Base-by-base conservation (phyloP, 1,284 basidiomycete genomes). In the Tremellales sp. region DNA sequence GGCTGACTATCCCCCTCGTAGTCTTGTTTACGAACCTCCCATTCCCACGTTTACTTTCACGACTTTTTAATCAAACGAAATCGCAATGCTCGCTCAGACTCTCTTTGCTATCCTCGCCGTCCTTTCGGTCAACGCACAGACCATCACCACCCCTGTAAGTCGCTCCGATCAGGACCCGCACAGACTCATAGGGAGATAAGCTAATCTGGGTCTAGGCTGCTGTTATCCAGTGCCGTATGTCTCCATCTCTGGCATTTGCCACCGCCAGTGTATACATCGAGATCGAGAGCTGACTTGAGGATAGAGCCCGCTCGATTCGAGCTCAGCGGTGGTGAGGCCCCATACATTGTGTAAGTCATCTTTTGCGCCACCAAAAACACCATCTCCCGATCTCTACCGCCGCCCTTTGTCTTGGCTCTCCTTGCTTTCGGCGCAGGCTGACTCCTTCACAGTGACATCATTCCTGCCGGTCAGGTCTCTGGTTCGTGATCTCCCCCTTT, bases 271-370 rank as follows among this genome's bases (percentile, higher is more conserved):
- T n/a, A n/a, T n/a, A 40, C 36, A 17, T 45, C 21, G 25, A 15
- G 17, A 26, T 40, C 8, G n/a, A 39, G 33, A 39, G 44, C 45
- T 49, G 37, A 57, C 40, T 24, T 21, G n/a, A 27, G 33, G 31
- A 25, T 54, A 72, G 70, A 68, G 52, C 70, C 70, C 45, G 56
- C 55, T 15, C 48, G 46, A 11, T 40, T 73, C 53, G 45, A 58
- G 15, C 67, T 61, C 56, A 46, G 54, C 25, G 67, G 62, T 21
- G 68, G 68, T 51, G 56, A 46, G 13, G 31, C 54, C 24, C 68
- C 68, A 29, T 73, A 53, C 67, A 67, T 68, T 48, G 49, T 73
- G 70, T 73, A 46, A 67, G 70, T 70, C 15, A 15, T 44, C 24
- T 29, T 39, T 33, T 15, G 15, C 33, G 29, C 40, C 25, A 19